Evolutionary conservation across 768 basidiomycete genomes (phyloP).

Genomic region (Amanita pallidorosea): DNA sequence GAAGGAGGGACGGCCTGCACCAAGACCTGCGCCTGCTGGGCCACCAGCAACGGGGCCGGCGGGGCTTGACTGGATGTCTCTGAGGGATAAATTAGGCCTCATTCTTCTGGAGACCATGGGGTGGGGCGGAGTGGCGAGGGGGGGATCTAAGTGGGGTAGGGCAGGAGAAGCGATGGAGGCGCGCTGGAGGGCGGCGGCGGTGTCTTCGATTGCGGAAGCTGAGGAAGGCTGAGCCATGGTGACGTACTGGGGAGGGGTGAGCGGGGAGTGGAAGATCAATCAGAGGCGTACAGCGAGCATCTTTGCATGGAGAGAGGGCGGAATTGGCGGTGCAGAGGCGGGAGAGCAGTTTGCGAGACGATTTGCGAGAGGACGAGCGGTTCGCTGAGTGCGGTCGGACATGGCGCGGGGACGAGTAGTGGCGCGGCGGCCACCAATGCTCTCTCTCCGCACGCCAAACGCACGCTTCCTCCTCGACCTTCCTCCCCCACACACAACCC

Average conservation of each 20-base stretch:
- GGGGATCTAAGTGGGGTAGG: constrained; percentile 9
- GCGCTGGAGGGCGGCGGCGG: constrained; percentile 28
- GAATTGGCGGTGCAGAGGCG: constrained; percentile 40
- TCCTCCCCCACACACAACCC: constrained; percentile 48
- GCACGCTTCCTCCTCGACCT: constrained; percentile 22
- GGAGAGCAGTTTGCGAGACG: constrained; percentile 29
- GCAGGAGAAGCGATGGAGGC: constrained; percentile 17
- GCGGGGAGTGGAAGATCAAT: background rate
- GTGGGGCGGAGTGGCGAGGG: constrained; percentile 9
- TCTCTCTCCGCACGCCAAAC: too few relatives aligned
- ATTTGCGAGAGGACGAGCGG: constrained; percentile 22
- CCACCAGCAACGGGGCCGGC: constrained; percentile 34
- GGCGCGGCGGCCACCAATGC: too few relatives aligned
- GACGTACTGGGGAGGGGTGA: background rate
- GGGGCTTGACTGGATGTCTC: constrained; percentile 41
- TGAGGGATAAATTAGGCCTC: constrained; percentile 50
- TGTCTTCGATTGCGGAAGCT: constrained; percentile 23
- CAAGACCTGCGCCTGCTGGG: constrained; percentile 58
- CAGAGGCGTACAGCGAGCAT: constrained; percentile 64
- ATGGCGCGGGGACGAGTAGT: too few relatives aligned
- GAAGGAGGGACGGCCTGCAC: constrained; percentile 50
- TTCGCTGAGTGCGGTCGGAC: constrained; percentile 6
- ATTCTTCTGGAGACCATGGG: constrained; percentile 34
- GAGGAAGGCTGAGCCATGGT: constrained; percentile 14
- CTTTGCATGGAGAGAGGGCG: constrained; percentile 84